A percentile compares a stretch with the other conserved stretches of the same genome.
Evolutionary conservation across 2,329 filamentous ascomycete species (phyloP).

Genomic region (Talaromyces verruculosus): DNA sequence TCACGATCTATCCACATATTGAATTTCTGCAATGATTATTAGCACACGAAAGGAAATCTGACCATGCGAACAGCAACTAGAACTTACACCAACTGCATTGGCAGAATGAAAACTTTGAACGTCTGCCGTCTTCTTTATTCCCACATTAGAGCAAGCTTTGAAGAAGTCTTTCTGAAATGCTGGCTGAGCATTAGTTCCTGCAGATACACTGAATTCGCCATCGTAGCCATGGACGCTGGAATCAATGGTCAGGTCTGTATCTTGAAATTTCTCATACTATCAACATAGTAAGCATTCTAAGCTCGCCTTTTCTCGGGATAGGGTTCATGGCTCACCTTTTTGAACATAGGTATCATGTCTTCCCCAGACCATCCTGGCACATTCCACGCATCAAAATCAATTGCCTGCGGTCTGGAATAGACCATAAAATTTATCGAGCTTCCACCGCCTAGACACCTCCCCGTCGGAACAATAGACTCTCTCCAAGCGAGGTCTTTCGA

Average conservation of each 20-base stretch:
- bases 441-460: conserved; percentile 62
- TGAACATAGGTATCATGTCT: conserved; percentile 55
- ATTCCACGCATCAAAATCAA: conserved; percentile 52
- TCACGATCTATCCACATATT: conserved; percentile 25
- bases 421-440: conserved; percentile 62
- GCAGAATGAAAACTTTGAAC: conserved; percentile 22
- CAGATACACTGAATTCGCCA: conserved; percentile 24
- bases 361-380: conserved; percentile 53
- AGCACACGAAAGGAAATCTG: background rate
- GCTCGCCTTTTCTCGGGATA: background rate
- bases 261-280: conserved; percentile 25
- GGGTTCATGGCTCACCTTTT: conserved; percentile 37
- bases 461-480: conserved; percentile 41
- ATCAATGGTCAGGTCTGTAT: conserved; percentile 22
- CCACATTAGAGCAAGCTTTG: conserved; percentile 21
- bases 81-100: conserved; percentile 24
- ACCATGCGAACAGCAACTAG: background rate
- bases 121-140: conserved; percentile 22
- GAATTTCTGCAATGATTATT: conserved; percentile 18
- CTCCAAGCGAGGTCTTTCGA: conserved; percentile 35
- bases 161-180: conserved; percentile 26
- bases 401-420: conserved; percentile 40
- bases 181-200: conserved; percentile 23
- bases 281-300: background rate
- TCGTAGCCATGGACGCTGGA: conserved; percentile 24